Conservation (phyloP, 2,329 filamentous ascomycete genomes). For the Ophiostoma triangulosporum region DNA sequence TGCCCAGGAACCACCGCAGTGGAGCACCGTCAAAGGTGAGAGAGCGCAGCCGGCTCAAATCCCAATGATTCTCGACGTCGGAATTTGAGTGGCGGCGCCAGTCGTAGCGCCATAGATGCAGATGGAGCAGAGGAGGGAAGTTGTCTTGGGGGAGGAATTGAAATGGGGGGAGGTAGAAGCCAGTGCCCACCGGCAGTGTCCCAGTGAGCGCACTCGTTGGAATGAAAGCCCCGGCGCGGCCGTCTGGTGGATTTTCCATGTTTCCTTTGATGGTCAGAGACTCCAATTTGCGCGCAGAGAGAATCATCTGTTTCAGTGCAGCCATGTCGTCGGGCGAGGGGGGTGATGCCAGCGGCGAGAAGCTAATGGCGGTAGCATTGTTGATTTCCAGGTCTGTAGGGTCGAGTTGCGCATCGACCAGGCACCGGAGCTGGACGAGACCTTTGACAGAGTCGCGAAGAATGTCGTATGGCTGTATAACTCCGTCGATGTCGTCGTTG, state of each 20-base stretch:
- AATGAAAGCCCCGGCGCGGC: slow-evolving; percentile 22
- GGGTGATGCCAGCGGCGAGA: not conserved
- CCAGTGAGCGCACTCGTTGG: slow-evolving; percentile 18
- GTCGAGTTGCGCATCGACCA: not conserved
- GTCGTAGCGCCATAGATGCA: slow-evolving; percentile 33
- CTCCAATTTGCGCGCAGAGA: not conserved
- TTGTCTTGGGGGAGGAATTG: slow-evolving; percentile 25
- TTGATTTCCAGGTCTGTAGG: not conserved
- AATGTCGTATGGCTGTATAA: not conserved
- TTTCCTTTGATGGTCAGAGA: not conserved
- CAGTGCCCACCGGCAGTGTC: slow-evolving; percentile 22
- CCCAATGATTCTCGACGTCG: slow-evolving; percentile 30
- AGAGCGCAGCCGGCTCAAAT: slow-evolving; percentile 29
- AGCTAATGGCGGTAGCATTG: not conserved
- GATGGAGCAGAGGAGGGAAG: slow-evolving; percentile 28
- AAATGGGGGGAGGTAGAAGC: slow-evolving; percentile 28
- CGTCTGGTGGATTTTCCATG: slow-evolving; percentile 9
- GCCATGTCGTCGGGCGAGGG: slow-evolving; percentile 1
- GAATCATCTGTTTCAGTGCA: not conserved
- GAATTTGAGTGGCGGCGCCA: slow-evolving; percentile 28
- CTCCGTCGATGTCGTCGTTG: not conserved
- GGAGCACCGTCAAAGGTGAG: slow-evolving; percentile 32
- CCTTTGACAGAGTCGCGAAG: slow-evolving; percentile 1
- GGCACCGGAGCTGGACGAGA: not conserved
- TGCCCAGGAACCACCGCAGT: slow-evolving; percentile 29